Evolutionary conservation across 768 basidiomycete species (phyloP).

Genomic region (Boletus insuetus): DNA sequence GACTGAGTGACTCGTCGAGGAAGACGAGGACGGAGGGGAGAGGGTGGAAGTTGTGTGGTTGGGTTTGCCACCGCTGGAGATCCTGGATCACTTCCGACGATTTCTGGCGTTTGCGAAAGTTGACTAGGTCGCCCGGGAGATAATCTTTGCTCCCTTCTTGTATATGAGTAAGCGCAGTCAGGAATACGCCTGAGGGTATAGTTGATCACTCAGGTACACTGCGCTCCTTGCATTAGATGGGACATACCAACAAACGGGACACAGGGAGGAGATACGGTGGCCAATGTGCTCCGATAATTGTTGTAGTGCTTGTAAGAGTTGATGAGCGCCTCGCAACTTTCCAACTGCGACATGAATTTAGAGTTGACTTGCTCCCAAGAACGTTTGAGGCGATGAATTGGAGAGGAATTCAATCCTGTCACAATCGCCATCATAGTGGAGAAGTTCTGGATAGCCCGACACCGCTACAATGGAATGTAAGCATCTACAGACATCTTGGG

Average conservation of each 20-base stretch:
- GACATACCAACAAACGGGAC: conserved; percentile 67
- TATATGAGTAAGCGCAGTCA: conserved; percentile 58
- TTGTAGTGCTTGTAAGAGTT: conserved; percentile 69
- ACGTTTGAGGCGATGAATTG: conserved; percentile 61
- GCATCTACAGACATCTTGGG: background rate
- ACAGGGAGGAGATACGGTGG: conserved; percentile 58
- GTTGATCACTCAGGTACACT: conserved; percentile 2
- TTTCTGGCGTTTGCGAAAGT: conserved; percentile 56
- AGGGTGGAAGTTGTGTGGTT: conserved; percentile 52
- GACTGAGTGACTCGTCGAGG: conserved; percentile 40
- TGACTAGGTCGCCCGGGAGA: conserved; percentile 47
- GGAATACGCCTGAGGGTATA: conserved; percentile 46
- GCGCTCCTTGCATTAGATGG: background rate
- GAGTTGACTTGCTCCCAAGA: conserved; percentile 59
- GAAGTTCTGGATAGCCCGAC: conserved; percentile 62
- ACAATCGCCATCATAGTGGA: conserved; percentile 67
- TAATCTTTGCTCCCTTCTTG: conserved; percentile 58
- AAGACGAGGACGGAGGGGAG: conserved; percentile 44
- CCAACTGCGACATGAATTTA: conserved; percentile 47
- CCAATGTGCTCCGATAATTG: conserved; percentile 54
- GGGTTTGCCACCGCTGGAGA: conserved; percentile 54
- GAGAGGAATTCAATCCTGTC: conserved; percentile 65
- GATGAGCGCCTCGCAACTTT: conserved; percentile 54
- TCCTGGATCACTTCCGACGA: conserved; percentile 55
- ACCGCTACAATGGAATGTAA: conserved; percentile 41